Percentiles rank a stretch among this genome's conserved stretches.
These are phyloP conservation scores for Penicillium paxilli DNA, from an alignment of 495 filamentous ascomycete genomes.

Conservation along the genomic window DNA sequence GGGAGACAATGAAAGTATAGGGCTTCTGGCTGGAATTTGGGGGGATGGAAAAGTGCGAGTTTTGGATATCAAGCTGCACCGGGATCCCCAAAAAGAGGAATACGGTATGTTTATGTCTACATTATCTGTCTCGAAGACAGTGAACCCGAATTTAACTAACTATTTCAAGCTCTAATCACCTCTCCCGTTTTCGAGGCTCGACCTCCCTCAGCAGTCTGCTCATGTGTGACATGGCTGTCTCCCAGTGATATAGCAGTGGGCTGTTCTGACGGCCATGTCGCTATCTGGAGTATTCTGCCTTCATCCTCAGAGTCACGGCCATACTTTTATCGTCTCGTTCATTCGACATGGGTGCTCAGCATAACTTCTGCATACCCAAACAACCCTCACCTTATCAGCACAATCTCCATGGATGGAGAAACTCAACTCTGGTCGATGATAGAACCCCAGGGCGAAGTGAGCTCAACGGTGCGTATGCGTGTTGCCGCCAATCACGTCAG, in stretches of 20 bases:
- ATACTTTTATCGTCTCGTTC: slow-evolving; percentile 55
- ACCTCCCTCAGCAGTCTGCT: slow-evolving; percentile 52
- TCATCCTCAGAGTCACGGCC: slow-evolving; percentile 36
- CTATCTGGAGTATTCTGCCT: slow-evolving; percentile 53
- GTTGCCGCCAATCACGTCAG: slow-evolving; percentile 47
- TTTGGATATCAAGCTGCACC: slow-evolving; percentile 50
- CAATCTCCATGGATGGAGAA: slow-evolving; percentile 59
- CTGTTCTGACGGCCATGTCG: slow-evolving; percentile 61
- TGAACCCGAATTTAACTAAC: not conserved
- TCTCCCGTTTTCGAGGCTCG: slow-evolving; percentile 56
- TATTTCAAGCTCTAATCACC: slow-evolving; percentile 42
- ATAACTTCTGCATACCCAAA: slow-evolving; percentile 59
- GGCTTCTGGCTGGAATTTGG: slow-evolving; percentile 63
- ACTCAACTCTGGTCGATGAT: slow-evolving; percentile 57
- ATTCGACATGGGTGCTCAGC: slow-evolving; percentile 60
- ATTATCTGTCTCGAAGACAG: not conserved
- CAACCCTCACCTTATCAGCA: slow-evolving; percentile 55
- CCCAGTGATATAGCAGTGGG: slow-evolving; percentile 59
- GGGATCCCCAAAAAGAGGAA: slow-evolving; percentile 29
- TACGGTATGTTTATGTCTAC: slow-evolving; percentile 33
- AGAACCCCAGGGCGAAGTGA: slow-evolving; percentile 47
- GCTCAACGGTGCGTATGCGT: slow-evolving; percentile 52
- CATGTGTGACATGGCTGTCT: slow-evolving; percentile 64
- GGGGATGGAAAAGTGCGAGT: slow-evolving; percentile 63
- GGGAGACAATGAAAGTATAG: slow-evolving; percentile 40